phyloP scores from a whole-genome alignment of 345 rosid species.

The Acer yangbiense region DNA sequence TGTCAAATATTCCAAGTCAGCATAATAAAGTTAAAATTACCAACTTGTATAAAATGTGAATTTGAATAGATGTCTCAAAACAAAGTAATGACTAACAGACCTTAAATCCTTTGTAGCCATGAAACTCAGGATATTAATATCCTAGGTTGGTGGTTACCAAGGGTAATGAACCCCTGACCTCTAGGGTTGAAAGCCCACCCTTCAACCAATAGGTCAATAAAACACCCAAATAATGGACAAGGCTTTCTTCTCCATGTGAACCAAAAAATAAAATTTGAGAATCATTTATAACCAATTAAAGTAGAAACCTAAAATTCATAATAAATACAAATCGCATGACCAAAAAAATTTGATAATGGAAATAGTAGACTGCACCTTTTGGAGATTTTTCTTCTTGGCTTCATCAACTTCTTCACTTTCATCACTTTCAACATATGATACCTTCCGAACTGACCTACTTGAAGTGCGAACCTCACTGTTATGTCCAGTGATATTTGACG shows the following conservation, averaged over 20 bases:
- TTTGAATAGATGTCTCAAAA: too few species aligned
- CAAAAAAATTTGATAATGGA: conserved; percentile 1
- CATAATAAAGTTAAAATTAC: too few species aligned
- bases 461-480: conserved; percentile 87
- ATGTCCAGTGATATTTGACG: conserved; percentile 41
- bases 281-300: conserved; percentile 8
- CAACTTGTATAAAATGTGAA: too few species aligned
- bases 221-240: background rate
- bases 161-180: background rate
- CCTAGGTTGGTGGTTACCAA: background rate
- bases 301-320: background rate
- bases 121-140: background rate
- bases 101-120: background rate
- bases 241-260: conserved; percentile 3
- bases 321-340: background rate
- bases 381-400: conserved; percentile 70
- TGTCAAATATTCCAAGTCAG: too few species aligned
- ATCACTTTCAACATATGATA: conserved; percentile 98
- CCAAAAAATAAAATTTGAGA: conserved; percentile 3
- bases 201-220: background rate
- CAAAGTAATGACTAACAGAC: background rate
- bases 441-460: conserved; percentile 87
- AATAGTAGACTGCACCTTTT: conserved; percentile 54
- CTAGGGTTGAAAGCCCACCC: background rate
- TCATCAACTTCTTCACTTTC: conserved; percentile 96